Conservation (phyloP, 352 stramenopile genomes). For the Globisporangium paddicum region DNA sequence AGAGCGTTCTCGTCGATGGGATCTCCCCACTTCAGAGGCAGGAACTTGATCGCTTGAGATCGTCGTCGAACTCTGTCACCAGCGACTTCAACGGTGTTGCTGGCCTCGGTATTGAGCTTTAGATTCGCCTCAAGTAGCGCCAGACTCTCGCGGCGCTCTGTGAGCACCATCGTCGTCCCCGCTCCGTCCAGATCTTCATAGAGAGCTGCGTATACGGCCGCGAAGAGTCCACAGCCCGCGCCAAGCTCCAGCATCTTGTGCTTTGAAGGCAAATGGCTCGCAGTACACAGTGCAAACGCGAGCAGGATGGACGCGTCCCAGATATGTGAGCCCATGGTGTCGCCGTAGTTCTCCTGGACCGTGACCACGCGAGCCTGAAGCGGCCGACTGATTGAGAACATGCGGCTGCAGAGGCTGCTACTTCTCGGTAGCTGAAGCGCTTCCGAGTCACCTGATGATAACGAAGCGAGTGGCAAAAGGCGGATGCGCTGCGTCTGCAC, state of each 20-base stretch:
- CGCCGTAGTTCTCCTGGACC: conserved; percentile 60
- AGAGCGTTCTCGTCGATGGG: neutral
- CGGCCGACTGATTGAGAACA: conserved; percentile 6
- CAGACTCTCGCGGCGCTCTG: conserved; percentile 30
- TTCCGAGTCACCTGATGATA: too few relatives aligned
- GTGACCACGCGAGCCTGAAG: neutral
- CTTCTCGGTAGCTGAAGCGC: neutral
- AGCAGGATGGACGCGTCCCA: conserved; percentile 67
- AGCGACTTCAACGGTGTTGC: neutral
- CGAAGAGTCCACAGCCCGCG: conserved; percentile 49
- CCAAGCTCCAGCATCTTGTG: conserved; percentile 35
- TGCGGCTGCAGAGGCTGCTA: neutral
- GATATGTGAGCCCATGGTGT: conserved; percentile 59
- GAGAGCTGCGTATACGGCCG: conserved; percentile 16
- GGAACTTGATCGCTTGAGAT: neutral
- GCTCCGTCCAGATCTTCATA: neutral
- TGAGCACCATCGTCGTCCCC: conserved; percentile 19
- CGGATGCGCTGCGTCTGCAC: conserved; percentile 24
- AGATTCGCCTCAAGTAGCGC: conserved; percentile 29
- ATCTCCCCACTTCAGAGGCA: conserved; percentile 32
- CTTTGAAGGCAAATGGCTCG: neutral
- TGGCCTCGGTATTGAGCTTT: conserved; percentile 11
- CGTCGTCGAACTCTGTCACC: neutral
- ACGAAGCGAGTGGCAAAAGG: neutral
- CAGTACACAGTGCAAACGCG: conserved; percentile 24